Base-by-base conservation (phyloP, 768 basidiomycete species). In the Lactarius quietus region DNA sequence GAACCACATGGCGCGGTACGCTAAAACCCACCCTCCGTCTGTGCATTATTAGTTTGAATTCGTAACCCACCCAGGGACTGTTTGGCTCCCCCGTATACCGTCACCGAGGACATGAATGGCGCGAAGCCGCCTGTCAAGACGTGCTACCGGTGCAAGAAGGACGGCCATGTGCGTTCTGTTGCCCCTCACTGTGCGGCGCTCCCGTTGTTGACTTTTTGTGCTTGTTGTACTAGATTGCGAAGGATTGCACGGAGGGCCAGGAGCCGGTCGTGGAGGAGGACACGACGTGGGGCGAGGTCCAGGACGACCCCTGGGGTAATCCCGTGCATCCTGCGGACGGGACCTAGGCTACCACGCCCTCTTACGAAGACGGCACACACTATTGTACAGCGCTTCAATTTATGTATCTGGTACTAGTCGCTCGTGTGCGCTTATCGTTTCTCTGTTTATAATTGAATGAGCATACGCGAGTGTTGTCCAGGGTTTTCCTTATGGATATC, bases 101-200 rank as follows among this genome's bases (percentile, higher is more conserved):
- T 81, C 29, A 74, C 78, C 26, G 74, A 79, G 52, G 83, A 83
- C 52, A 57, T 64, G 61, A 79, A 81, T 57, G 73, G 66, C 29
- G 23, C 59, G 51, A 75, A 78, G 62, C 84, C 81, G 75, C 90
- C 85, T 77, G 84, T 73, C 68, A 93, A 89, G 80, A 91, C 89
- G 59, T 94, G 92, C 74, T 94, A 91, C 78, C 93, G 91, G 73
- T 94, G 93, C 72, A 88, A 90, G 73, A 85, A 87, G 74, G 89
- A 91, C 75, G 92, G 92, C 68, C 92, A 94, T 79, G 92, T 93
- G 73, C 76, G 90, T 80, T 17, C 15, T 61, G 9, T 35, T 45
- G 29, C 20, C 58, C 29, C 14, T n/a, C 45, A 18, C 9, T 12
- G 8, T 7, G 6, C 6, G 3, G 1, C 41, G 38, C 41, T 33